Evolutionary conservation across 768 basidiomycete genomes (phyloP), one percentile per base, ranked within the genome.

Genomic region (Trametes maxima): DNA sequence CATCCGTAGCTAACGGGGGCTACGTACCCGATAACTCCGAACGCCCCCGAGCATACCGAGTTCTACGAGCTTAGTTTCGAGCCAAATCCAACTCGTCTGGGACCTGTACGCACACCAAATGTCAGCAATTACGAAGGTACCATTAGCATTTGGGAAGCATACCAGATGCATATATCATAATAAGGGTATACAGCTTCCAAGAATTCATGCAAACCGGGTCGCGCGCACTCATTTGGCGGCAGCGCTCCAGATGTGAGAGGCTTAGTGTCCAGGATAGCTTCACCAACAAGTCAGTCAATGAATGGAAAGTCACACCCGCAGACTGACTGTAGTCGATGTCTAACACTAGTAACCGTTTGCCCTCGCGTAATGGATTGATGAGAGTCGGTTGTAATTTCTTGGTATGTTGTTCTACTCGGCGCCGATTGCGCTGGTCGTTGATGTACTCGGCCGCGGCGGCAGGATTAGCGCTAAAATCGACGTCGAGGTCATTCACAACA

Each of bases 91-190:
- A 64, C 85, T 87, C 3, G 93, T 94, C 70, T 92, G 90, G 0
- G 86, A 88, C 89, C 88, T 90, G 21, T 8, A 25, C 57, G 40
- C 17, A 39, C 24, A 13, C 22, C 22, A 14, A 24, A 21, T 12
- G 12, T 12, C 21, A 10, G 12, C 12, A 5, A 21, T 1, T 12
- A 22, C 21, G 45, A 19, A 5, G 21, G 14, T 13, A 19, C 5
- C 24, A 5, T 12, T 13, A 5, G 5, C 13, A 14, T 10, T 11
- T 19, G 14, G 5, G 21, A 46, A 11, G 14, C 45, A 13, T 69
- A 90, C 93, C 94, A 95, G 63, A 95, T 89, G 67, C 89, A 90
- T 62, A 96, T 90, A 67, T 96, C 93, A 70, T 95, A 96, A 69
- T 86, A 79, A 5, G 88, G 88, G 68, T 94, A 93, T 54, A 92